Base-by-base conservation (phyloP, 129 eudicot genomes). In the Chrysanthemum seticuspe region DNA sequence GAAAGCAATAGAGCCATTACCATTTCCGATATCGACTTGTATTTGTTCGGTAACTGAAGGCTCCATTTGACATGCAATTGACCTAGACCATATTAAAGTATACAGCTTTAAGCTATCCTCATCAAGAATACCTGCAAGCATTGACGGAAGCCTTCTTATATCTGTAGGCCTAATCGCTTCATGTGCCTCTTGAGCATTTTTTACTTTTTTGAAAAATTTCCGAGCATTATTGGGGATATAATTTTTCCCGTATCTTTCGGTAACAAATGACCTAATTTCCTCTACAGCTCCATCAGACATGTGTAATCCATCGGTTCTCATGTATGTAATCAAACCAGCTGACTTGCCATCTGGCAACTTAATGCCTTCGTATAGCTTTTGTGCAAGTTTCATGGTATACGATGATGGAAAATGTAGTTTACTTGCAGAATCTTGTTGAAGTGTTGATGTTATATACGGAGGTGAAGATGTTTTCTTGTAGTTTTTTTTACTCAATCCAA, bases 401-500 rank as follows among this genome's bases (percentile, higher is more conserved):
- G 89, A 48, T 70, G 99, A 88, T 2, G 92, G 40, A 81, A 90
- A 94, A 50, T 80, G 82, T 27, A 94, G 80, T 70, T 81, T 94
- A 82, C 88, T 90, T 73, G 99, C 97, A 47, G 97, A 93, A 84
- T 94, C 99, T 86, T 94, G 99, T 79, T 94, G 99, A 69, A 94
- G 93, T 4, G 99, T 84, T 10, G 99, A 94, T 65, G 99, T 90
- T 73, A 90, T 88, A 65, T 84, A 90, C 3, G 99, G 99, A 23
- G 86, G 65, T 63, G 91, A 88, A 63, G 99, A 89, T 25, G 83
- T 94, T 78, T 74, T 88, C 21, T 83, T 80, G 40, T 48, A 76
- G 65, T 82, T 86, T 65, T 76, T 87, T 68, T 78, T 87, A 69
- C 81, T 94, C 53, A 74, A 71, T 66, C 74, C 79, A 13, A 82